These are phyloP conservation scores for Boletus rubroflammeus DNA, from an alignment of 768 basidiomycete species.

Conservation along the genomic window DNA sequence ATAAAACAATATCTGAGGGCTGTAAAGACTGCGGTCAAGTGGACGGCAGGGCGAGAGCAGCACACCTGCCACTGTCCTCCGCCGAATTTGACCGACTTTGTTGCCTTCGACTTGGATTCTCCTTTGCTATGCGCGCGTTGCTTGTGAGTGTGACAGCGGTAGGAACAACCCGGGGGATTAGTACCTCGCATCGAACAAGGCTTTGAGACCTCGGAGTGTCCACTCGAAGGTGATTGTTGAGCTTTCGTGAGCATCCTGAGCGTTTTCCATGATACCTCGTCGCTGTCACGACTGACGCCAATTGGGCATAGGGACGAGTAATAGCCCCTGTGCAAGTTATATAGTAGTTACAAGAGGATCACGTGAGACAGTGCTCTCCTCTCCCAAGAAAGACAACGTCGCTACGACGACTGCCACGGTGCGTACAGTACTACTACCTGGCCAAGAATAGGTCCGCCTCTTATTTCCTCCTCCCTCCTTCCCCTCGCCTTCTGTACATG, in stretches of 20 bases:
- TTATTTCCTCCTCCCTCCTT: background rate
- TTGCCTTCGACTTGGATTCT: slow-evolving; percentile 74
- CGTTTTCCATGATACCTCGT: slow-evolving; percentile 26
- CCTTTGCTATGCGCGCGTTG: slow-evolving; percentile 47
- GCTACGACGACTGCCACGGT: background rate
- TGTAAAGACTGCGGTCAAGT: background rate
- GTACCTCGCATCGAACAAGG: slow-evolving; percentile 73
- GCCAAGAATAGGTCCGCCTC: too few relatives aligned
- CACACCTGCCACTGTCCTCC: slow-evolving; percentile 71
- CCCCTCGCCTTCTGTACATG: slow-evolving; percentile 18
- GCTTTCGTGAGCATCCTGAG: slow-evolving; percentile 46
- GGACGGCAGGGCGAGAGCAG: background rate
- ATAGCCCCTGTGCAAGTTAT: background rate
- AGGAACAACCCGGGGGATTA: background rate
- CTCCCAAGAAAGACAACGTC: background rate
- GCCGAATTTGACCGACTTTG: slow-evolving; percentile 73
- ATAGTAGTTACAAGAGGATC: too few relatives aligned
- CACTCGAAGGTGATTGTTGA: slow-evolving; percentile 69
- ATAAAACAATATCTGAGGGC: slow-evolving; percentile 72
- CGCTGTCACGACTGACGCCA: too few relatives aligned
- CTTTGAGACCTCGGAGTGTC: slow-evolving; percentile 67
- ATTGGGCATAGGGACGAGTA: background rate
- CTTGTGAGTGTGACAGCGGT: background rate
- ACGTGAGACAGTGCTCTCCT: background rate
- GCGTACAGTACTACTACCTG: too few relatives aligned